Conservation (phyloP, 148 eudicot species). For the Amaranthus palmeri region DNA sequence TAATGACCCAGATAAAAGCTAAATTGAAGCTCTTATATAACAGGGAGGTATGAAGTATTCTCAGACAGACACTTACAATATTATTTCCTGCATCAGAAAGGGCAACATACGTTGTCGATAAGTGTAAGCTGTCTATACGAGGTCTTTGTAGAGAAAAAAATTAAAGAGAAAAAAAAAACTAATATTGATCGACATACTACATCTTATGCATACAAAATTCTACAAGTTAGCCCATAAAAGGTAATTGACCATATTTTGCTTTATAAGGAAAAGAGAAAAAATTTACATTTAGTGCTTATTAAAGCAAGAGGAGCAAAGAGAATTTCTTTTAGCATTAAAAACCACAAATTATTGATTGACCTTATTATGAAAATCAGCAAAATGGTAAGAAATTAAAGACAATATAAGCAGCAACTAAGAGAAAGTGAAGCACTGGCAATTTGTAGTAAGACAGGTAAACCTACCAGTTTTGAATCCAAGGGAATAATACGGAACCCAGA, state of each 20-base stretch:
- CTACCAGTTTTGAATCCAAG: conserved; percentile 72
- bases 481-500: conserved; percentile 95
- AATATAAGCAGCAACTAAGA: neutral
- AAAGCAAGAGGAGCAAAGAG: neutral
- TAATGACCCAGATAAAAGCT: no score
- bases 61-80: no score
- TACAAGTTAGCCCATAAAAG: neutral
- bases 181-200: no score
- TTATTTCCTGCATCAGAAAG: no score
- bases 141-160: no score
- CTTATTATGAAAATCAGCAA: neutral
- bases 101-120: no score
- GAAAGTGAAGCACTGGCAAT: neutral
- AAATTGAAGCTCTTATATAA: no score
- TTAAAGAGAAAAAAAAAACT: no score
- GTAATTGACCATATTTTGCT: no score
- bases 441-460: conserved; percentile 19
- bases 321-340: neutral
- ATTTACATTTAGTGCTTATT: neutral
- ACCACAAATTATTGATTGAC: neutral
- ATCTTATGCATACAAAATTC: neutral
- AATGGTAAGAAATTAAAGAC: neutral
- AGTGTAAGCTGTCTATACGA: no score
- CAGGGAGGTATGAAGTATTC: no score
- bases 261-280: neutral